Evolutionary conservation across 371 early-diverging fungal genomes (phyloP).

Genomic region (Rhizopus sp.): DNA sequence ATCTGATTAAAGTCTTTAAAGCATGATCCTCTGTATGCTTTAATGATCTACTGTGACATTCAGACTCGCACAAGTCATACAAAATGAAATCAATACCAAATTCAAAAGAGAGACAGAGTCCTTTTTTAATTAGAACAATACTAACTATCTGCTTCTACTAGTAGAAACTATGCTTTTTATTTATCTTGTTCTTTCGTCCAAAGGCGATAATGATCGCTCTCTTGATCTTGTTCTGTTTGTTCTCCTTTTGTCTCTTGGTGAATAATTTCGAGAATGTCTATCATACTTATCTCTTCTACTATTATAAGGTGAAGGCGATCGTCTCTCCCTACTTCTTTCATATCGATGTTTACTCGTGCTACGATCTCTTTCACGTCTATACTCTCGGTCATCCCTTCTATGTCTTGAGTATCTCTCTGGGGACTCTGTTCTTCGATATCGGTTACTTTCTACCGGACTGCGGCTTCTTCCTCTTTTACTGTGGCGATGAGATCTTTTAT

Average conservation of each 20-base stretch:
- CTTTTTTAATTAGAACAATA: too few species aligned
- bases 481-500: slow-evolving; percentile 17
- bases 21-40: too few species aligned
- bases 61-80: too few species aligned
- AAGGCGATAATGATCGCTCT: slow-evolving; percentile 2
- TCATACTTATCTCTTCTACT: neutral
- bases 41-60: too few species aligned
- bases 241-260: neutral
- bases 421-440: neutral
- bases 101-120: too few species aligned
- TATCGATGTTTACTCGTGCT: neutral
- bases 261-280: neutral
- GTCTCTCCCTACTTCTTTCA: slow-evolving; percentile 4
- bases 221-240: neutral
- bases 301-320: slow-evolving; percentile 1
- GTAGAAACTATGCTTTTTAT: neutral
- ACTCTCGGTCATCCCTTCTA: slow-evolving; percentile 2
- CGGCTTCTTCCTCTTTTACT: slow-evolving; percentile 3
- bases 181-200: neutral
- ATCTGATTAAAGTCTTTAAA: too few species aligned
- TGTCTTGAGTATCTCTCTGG: neutral
- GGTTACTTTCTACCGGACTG: neutral
- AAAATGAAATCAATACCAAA: too few species aligned
- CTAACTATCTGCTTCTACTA: neutral
- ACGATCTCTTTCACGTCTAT: slow-evolving; percentile 5